Evolutionary conservation across 768 basidiomycete genomes (phyloP), one percentile per base, ranked within the genome.

Genomic region (Russula brevipes): DNA sequence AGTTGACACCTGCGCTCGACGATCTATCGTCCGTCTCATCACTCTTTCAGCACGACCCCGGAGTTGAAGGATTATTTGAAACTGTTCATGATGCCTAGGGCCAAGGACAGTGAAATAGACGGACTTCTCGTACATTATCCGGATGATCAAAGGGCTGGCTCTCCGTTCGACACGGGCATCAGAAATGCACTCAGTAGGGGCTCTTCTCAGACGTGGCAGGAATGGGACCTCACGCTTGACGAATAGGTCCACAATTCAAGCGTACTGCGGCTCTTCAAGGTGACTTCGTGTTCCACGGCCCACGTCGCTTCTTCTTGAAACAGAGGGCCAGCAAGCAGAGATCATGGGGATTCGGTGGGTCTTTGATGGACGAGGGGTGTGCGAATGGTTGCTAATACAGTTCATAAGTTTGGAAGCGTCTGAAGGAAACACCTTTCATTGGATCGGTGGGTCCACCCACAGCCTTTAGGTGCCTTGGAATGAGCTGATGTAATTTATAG

Each of bases 131-230:
- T 39, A 11, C 55, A 70, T 1, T 75, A 74, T 35, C 67, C 68
- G 2, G 58, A 66, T 39, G 53, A 58, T 35, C 67, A 42, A 7
- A 47, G 57, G 14, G 61, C 60, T 1, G 67, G 67, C 10, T 46
- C 39, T 56, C 67, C 67, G 11, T 68, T 68, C 55, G 65, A 66
- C 55, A 68, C 65, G 5, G 67, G 67, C 7, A 1, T 66, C 9
- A 49, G 49, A 30, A 68, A 63, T 36, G 39, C 16, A 7, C 61
- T 80, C 5, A 76, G 78, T 2, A 63, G 78, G 6, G 7, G 33
- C 31, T 33, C 36, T 14, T 54, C 54, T 42, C 7, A 10, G 33
- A 17, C 44, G 4, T 33, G 31, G 19, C 8, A 30, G 45, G 36
- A 46, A 7, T 19, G 31, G 42, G 33, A 53, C 5, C 39, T 53